These are phyloP conservation scores for Pseudodiploospora longispora DNA, from an alignment of 2,329 filamentous ascomycete genomes.

Conservation along the genomic window DNA sequence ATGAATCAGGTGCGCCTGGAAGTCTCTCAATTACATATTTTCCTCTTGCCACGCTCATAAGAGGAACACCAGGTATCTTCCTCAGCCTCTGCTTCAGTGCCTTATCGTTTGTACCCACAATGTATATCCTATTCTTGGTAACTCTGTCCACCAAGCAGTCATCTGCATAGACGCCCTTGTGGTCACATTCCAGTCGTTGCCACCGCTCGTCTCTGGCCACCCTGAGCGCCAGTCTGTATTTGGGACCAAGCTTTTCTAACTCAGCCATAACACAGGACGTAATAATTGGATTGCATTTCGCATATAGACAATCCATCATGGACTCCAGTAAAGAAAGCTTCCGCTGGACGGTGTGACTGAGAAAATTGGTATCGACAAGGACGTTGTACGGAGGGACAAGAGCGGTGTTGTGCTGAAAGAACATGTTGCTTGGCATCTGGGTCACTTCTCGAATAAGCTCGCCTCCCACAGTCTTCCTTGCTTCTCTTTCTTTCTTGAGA, in stretches of 20 bases:
- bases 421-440: constrained; percentile 74
- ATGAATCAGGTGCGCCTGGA: constrained; percentile 66
- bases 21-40: constrained; percentile 94
- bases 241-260: constrained; percentile 79
- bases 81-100: constrained; percentile 75
- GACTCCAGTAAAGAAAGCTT: constrained; percentile 82
- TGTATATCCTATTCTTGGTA: constrained; percentile 67
- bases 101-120: constrained; percentile 69
- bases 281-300: constrained; percentile 83
- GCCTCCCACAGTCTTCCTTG: constrained; percentile 45
- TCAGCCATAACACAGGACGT: constrained; percentile 73
- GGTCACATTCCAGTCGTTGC: constrained; percentile 78
- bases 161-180: constrained; percentile 76
- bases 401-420: constrained; percentile 83
- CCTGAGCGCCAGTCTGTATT: constrained; percentile 77
- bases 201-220: constrained; percentile 88
- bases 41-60: constrained; percentile 74
- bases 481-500: constrained; percentile 46
- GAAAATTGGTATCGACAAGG: constrained; percentile 82
- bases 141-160: constrained; percentile 76
- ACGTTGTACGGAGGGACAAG: constrained; percentile 61
- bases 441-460: constrained; percentile 71
- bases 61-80: constrained; percentile 60
- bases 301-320: constrained; percentile 91
- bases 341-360: constrained; percentile 81